Conservation (phyloP, 78 protist genomes). For the Capsaspora owczarzaki region DNA sequence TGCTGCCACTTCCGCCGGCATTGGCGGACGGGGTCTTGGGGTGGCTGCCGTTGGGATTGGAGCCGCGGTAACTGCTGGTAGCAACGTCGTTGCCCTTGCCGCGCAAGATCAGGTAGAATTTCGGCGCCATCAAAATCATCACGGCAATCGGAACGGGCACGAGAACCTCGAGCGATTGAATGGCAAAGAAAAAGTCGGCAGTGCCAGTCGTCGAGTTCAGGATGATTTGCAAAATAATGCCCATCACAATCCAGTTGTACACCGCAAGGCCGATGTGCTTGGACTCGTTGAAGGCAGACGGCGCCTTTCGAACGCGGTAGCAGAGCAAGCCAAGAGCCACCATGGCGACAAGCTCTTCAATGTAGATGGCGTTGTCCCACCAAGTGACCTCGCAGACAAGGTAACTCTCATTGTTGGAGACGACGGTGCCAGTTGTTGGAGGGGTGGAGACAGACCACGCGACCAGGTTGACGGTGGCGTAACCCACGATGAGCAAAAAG, state of each 20-base stretch:
- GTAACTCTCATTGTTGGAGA: no score
- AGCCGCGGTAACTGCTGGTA: neutral
- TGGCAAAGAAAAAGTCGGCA: no score
- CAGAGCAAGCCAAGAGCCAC: neutral
- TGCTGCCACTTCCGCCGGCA: no score
- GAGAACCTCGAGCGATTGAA: no score
- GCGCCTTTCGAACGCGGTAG: neutral
- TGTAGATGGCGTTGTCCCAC: neutral
- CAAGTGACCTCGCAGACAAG: neutral
- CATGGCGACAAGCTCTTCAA: neutral
- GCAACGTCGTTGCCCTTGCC: neutral
- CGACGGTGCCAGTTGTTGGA: no score
- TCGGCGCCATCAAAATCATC: neutral
- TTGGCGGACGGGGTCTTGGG: no score
- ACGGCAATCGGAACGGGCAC: neutral
- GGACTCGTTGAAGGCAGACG: neutral
- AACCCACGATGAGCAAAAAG: no score
- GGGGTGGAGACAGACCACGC: no score
- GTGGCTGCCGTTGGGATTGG: no score
- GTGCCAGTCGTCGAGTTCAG: no score
- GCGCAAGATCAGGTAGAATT: neutral
- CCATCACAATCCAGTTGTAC: constrained; percentile 2
- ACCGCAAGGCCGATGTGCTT: neutral
- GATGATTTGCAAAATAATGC: no score
- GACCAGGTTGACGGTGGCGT: no score